phyloP scores from a whole-genome alignment of 1,284 basidiomycete genomes.

The Ganoderma lingzhi region DNA sequence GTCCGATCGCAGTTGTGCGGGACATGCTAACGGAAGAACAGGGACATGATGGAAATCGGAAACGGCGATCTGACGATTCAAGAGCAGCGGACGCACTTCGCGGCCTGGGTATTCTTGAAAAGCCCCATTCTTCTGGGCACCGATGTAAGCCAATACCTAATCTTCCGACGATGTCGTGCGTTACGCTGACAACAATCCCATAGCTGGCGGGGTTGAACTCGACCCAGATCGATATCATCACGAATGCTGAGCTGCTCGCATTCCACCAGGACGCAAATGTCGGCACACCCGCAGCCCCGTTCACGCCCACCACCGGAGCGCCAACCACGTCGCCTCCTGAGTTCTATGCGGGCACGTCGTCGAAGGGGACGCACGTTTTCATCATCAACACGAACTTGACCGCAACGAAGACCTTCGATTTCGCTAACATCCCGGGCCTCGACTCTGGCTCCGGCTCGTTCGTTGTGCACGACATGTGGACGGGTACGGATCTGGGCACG shows the following conservation, averaged over 20 bases:
- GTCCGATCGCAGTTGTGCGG: not conserved
- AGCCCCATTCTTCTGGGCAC: constrained; percentile 65
- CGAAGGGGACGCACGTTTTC: constrained; percentile 60
- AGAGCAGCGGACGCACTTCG: constrained; percentile 65
- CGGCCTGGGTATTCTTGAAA: constrained; percentile 63
- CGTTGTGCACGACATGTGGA: constrained; percentile 64
- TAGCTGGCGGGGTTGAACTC: constrained; percentile 52
- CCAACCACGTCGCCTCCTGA: constrained; percentile 55
- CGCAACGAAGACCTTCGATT: constrained; percentile 53
- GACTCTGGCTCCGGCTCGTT: constrained; percentile 47
- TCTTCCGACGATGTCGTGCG: not conserved
- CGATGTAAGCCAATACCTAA: constrained; percentile 44
- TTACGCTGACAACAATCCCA: not conserved
- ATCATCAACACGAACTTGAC: constrained; percentile 56
- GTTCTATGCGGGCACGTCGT: constrained; percentile 57
- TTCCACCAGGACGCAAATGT: constrained; percentile 59
- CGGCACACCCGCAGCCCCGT: constrained; percentile 57
- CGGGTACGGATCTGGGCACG: constrained; percentile 52
- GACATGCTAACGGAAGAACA: not conserved
- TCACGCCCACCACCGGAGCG: constrained; percentile 49
- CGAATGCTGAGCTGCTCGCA: constrained; percentile 58
- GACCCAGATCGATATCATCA: constrained; percentile 56
- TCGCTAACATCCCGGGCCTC: constrained; percentile 55
- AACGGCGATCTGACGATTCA: constrained; percentile 58
- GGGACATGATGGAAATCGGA: constrained; percentile 67